These are phyloP conservation scores for Ramularia endophylla DNA, from an alignment of 2,329 filamentous ascomycete species.

Conservation along the genomic window DNA sequence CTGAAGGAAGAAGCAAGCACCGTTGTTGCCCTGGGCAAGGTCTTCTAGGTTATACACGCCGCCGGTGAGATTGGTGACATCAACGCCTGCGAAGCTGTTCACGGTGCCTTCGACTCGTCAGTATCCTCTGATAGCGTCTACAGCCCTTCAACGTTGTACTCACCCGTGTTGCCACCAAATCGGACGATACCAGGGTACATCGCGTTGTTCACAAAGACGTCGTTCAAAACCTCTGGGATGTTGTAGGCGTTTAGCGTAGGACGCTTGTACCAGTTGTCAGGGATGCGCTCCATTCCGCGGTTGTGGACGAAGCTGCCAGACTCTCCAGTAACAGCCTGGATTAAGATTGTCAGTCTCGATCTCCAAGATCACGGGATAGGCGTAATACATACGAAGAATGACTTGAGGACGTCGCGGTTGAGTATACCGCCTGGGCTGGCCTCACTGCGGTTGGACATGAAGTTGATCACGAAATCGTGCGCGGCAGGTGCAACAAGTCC, in stretches of 20 bases:
- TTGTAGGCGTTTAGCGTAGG: conserved; percentile 5
- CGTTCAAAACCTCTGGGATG: conserved; percentile 6
- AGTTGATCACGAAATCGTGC: conserved; percentile 20
- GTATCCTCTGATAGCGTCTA: too few relatives aligned
- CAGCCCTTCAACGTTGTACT: too few relatives aligned
- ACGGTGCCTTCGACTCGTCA: too few relatives aligned
- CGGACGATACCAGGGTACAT: conserved; percentile 25
- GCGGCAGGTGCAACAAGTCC: conserved; percentile 9
- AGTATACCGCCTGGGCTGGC: conserved; percentile 17
- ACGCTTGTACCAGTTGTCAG: conserved; percentile 14
- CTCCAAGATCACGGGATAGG: too few relatives aligned
- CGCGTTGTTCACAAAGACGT: conserved; percentile 1
- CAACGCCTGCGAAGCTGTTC: conserved; percentile 31
- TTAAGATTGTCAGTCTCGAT: too few relatives aligned
- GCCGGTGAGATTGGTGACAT: conserved; percentile 32
- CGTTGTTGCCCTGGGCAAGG: conserved; percentile 8
- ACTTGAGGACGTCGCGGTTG: conserved; percentile 16
- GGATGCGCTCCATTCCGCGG: conserved; percentile 7
- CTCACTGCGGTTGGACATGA: conserved; percentile 22
- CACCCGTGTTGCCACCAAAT: conserved; percentile 33
- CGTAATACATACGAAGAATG: too few relatives aligned
- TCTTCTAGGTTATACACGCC: conserved; percentile 36
- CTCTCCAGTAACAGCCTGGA: conserved; percentile 1
- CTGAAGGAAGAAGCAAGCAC: conserved; percentile 4
- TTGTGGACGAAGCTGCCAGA: conserved; percentile 3